These are phyloP conservation scores for Xanthoceras sorbifolium DNA, from an alignment of 345 rosid species.

Conservation along the genomic window DNA sequence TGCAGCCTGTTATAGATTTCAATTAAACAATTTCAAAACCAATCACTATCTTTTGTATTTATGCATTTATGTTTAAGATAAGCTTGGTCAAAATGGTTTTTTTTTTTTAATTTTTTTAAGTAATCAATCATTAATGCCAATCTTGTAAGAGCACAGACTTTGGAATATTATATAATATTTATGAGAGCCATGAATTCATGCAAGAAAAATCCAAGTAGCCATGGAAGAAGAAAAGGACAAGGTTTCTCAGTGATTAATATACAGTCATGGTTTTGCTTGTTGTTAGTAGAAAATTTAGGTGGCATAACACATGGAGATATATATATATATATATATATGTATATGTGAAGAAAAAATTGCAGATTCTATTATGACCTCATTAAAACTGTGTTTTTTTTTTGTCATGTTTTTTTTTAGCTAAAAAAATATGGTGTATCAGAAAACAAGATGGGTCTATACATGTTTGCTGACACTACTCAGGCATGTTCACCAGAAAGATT, in stretches of 20 bases:
- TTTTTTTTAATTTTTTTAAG: too few species aligned
- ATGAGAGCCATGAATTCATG: constrained; percentile 2
- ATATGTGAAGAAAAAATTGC: too few species aligned
- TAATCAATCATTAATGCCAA: constrained; percentile 38
- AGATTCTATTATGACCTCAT: constrained; percentile 11
- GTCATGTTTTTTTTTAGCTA: neutral
- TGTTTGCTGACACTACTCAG: constrained; percentile 14
- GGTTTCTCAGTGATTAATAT: neutral
- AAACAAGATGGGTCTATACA: neutral
- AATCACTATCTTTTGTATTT: constrained; percentile 13
- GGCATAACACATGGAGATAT: constrained; percentile 14
- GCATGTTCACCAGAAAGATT: constrained; percentile 7
- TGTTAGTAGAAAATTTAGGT: constrained; percentile 6
- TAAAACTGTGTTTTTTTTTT: constrained; percentile 11
- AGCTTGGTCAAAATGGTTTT: constrained; percentile 29
- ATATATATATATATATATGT: too few species aligned
- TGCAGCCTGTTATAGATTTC: neutral
- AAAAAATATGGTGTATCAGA: neutral
- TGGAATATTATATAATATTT: neutral
- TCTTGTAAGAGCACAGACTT: neutral
- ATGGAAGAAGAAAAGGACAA: constrained; percentile 18
- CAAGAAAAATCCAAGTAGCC: constrained; percentile 5
- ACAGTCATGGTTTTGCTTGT: neutral
- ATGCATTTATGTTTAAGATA: constrained; percentile 36
- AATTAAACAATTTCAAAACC: constrained; percentile 19